Evolutionary conservation across 257 asterid species (phyloP).

Genomic region (Ajuga chamaepitys): DNA sequence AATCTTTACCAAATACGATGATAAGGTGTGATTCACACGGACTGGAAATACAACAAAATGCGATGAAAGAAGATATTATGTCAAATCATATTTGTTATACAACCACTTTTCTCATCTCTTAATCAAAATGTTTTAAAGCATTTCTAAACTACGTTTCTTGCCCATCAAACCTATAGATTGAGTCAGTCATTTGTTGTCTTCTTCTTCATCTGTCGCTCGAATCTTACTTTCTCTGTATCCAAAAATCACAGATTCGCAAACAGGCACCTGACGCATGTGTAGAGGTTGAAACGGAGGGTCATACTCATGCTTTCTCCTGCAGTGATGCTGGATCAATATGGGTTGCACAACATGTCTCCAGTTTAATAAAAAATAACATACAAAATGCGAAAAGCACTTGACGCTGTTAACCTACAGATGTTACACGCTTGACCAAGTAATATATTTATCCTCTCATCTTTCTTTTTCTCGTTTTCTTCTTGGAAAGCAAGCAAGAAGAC

Average conservation of each 20-base stretch:
- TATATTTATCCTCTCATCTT: neutral
- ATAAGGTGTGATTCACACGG: too few species aligned
- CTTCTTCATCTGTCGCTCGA: neutral
- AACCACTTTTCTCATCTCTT: too few species aligned
- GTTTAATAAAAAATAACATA: slow-evolving; percentile 33
- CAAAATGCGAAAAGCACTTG: slow-evolving; percentile 2
- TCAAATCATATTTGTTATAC: too few species aligned
- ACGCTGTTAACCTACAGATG: neutral
- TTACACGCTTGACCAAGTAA: neutral
- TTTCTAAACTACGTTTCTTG: too few species aligned
- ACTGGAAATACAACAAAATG: too few species aligned
- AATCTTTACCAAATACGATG: too few species aligned
- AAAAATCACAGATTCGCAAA: slow-evolving; percentile 39
- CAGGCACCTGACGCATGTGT: slow-evolving; percentile 39
- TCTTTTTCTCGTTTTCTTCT: neutral
- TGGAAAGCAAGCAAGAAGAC: neutral
- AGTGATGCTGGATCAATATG: slow-evolving; percentile 62
- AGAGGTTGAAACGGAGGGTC: slow-evolving; percentile 56
- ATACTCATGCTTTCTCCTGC: slow-evolving; percentile 86
- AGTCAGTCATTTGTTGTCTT: too few species aligned
- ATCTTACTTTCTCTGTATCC: neutral
- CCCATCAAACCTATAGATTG: too few species aligned
- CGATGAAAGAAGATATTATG: too few species aligned
- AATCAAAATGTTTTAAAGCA: too few species aligned
- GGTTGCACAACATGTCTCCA: slow-evolving; percentile 63